Evolutionary conservation across 768 basidiomycete species (phyloP).

Genomic region (Auriscalpium orientale): DNA sequence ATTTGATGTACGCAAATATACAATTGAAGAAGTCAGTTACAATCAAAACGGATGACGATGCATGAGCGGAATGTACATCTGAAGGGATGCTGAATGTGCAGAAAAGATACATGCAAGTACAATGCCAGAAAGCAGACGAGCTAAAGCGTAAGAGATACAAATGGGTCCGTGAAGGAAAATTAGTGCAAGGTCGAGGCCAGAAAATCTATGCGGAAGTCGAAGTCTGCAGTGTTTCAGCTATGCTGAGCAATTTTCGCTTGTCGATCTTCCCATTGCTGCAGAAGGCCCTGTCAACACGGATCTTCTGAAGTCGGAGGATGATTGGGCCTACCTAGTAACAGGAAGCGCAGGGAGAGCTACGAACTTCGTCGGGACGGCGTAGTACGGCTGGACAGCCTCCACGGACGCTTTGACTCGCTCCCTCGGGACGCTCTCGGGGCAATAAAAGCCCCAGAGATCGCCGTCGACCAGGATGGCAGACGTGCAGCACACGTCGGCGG

Average conservation of each 20-base stretch:
- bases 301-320: neutral
- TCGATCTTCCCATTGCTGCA: constrained; percentile 31
- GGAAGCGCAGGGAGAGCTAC: constrained; percentile 40
- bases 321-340: constrained; percentile 36
- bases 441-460: constrained; percentile 49
- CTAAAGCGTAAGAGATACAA: no score
- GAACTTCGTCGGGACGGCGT: constrained; percentile 46
- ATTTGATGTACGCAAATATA: no score
- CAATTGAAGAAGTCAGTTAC: no score
- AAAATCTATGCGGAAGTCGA: no score
- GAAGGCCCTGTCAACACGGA: neutral
- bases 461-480: constrained; percentile 42
- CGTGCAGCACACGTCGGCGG: constrained; percentile 35
- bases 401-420: constrained; percentile 35
- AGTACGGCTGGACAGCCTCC: constrained; percentile 47
- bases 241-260: constrained; percentile 13
- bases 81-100: no score
- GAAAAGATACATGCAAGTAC: no score
- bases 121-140: no score
- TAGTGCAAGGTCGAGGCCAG: no score
- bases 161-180: no score
- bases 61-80: no score
- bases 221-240: no score
- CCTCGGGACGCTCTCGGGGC: constrained; percentile 29
- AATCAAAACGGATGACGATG: no score